These are phyloP conservation scores for Hypomontagnella monticulosa DNA, from an alignment of 495 filamentous ascomycete species.

Conservation along the genomic window DNA sequence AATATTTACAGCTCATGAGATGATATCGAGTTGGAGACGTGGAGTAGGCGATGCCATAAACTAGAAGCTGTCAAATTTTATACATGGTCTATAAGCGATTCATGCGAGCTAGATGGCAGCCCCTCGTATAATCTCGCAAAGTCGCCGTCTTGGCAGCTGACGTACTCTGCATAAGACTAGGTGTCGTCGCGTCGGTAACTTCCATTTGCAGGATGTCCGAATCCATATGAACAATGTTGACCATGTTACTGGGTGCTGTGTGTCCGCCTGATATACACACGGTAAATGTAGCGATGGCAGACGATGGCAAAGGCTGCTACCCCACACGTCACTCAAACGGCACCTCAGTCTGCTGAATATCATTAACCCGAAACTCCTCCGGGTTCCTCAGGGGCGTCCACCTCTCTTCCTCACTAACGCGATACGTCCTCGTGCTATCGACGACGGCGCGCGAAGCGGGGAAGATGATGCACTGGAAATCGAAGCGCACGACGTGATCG, in stretches of 20 bases:
- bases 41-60: not conserved
- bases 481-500: constrained; percentile 26
- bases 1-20: not conserved
- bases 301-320: not conserved
- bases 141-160: not conserved
- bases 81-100: too few species aligned
- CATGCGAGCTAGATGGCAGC: not conserved
- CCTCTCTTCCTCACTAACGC: constrained; percentile 19
- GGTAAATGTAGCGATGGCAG: not conserved
- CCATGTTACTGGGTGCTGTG: too few species aligned
- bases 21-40: not conserved
- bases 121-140: not conserved
- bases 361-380: constrained; percentile 38
- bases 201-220: too few species aligned
- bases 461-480: constrained; percentile 7
- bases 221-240: too few species aligned
- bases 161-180: not conserved
- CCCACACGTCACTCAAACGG: not conserved
- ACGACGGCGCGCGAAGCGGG: not conserved
- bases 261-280: too few species aligned
- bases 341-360: constrained; percentile 36
- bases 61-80: too few species aligned
- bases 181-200: too few species aligned
- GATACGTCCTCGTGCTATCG: not conserved
- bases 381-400: constrained; percentile 35